A percentile compares a stretch with the other conserved stretches of the same genome.
Evolutionary conservation across 805 yeast species (phyloP).

Genomic region (Ogataea pini): DNA sequence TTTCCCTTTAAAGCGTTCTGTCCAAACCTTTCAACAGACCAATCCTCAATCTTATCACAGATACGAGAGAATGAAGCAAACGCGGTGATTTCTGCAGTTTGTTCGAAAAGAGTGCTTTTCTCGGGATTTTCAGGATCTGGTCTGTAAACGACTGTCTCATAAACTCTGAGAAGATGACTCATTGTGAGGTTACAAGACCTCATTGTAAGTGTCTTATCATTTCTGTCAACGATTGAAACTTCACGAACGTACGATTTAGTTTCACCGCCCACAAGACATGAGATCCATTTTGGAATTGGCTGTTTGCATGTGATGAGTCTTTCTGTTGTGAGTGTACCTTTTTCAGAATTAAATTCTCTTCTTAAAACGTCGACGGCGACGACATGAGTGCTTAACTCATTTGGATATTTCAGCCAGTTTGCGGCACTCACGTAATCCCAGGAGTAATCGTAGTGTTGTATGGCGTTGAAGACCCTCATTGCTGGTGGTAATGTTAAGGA

Average conservation of each 20-base stretch:
- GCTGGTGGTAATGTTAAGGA: no score
- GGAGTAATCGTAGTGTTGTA: conserved; percentile 72
- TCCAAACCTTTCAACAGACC: conserved; percentile 86
- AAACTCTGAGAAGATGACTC: conserved; percentile 72
- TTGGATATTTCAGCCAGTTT: conserved; percentile 97
- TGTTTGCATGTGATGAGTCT: conserved; percentile 88
- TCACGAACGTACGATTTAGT: conserved; percentile 83
- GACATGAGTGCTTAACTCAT: conserved; percentile 88
- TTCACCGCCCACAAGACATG: conserved; percentile 68
- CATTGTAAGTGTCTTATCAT: conserved; percentile 63
- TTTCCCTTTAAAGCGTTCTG: conserved; percentile 86
- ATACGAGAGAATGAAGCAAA: conserved; percentile 68
- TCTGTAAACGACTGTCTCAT: conserved; percentile 79
- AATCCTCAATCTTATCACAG: conserved; percentile 84
- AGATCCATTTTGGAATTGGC: conserved; percentile 80
- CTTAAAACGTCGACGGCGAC: conserved; percentile 87
- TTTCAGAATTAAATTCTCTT: conserved; percentile 60
- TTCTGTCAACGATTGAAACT: conserved; percentile 78
- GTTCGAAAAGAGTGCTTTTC: conserved; percentile 63
- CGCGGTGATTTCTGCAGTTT: conserved; percentile 88
- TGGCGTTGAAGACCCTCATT: conserved; percentile 80
- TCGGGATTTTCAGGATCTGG: conserved; percentile 62
- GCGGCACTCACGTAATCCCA: conserved; percentile 97
- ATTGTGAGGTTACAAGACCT: conserved; percentile 86
- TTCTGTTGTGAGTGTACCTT: conserved; percentile 70